A percentile compares a stretch with the other conserved stretches of the same genome.
phyloP scores from a whole-genome alignment of 306 rosid species.

The Purshia tridentata region DNA sequence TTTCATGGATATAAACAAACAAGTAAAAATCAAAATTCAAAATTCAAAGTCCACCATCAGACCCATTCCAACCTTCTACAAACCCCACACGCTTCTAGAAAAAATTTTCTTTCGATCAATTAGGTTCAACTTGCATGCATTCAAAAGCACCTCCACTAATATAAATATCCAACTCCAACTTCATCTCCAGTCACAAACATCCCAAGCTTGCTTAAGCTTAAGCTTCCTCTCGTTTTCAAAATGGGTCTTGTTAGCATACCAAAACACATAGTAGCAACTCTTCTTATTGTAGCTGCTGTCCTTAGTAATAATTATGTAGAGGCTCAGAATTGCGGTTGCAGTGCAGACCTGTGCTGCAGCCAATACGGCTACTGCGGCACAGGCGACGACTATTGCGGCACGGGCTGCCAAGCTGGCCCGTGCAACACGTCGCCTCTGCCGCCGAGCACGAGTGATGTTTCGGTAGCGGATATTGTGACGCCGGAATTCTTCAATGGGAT shows the following conservation, averaged over 20 bases:
- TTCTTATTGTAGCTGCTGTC: constrained; percentile 12
- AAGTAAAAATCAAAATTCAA: not conserved
- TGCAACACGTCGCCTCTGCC: constrained; percentile 34
- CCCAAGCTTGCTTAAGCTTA: too few relatives aligned
- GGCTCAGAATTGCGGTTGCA: constrained; percentile 65
- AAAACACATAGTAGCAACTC: not conserved
- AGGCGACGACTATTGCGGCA: constrained; percentile 46
- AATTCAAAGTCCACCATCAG: not conserved
- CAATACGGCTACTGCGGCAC: constrained; percentile 60
- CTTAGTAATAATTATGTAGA: not conserved
- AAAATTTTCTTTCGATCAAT: too few relatives aligned
- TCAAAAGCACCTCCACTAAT: too few relatives aligned
- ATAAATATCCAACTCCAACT: not conserved
- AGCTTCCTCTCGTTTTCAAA: not conserved
- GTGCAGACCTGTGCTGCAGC: constrained; percentile 58
- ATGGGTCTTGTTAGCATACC: not conserved
- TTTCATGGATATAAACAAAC: not conserved
- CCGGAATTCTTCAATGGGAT: constrained; percentile 49
- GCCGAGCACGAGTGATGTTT: constrained; percentile 26
- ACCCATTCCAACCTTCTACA: not conserved
- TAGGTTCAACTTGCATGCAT: too few relatives aligned
- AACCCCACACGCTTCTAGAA: not conserved
- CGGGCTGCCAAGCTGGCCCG: constrained; percentile 61
- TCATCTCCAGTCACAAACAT: not conserved
- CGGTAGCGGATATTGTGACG: constrained; percentile 58